Evolutionary conservation across 208 protist genomes (phyloP).

Genomic region (Polymyxa betae): DNA sequence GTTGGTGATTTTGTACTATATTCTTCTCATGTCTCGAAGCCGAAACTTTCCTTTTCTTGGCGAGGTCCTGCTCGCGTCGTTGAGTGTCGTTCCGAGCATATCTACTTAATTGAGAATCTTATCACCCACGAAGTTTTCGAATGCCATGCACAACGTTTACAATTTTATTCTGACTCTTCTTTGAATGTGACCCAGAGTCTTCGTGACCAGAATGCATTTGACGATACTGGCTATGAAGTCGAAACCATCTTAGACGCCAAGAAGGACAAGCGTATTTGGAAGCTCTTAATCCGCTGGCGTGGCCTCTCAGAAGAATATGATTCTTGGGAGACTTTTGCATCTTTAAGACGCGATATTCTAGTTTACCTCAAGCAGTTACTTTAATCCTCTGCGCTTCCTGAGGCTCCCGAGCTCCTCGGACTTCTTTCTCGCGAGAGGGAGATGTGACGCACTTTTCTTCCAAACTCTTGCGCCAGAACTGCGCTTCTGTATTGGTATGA

Average conservation of each 20-base stretch:
- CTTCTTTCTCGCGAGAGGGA: too few species aligned
- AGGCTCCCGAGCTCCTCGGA: too few species aligned
- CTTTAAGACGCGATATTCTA: not conserved
- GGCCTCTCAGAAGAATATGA: not conserved
- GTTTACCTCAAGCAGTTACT: too few species aligned
- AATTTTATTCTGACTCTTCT: not conserved
- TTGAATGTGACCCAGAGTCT: not conserved
- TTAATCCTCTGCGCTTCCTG: too few species aligned
- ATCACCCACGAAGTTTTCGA: not conserved
- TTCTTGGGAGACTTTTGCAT: not conserved
- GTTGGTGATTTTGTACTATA: not conserved
- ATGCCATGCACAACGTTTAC: not conserved
- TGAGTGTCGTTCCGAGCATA: not conserved
- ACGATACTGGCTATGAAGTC: not conserved
- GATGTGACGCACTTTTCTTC: too few species aligned
- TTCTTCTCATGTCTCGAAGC: not conserved
- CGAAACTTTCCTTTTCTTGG: not conserved
- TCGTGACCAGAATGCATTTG: not conserved
- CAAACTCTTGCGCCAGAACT: too few species aligned
- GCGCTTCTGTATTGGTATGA: too few species aligned
- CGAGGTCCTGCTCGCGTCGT: not conserved
- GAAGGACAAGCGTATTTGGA: not conserved
- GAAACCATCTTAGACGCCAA: not conserved
- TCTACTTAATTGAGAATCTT: not conserved
- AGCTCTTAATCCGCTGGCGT: not conserved